Evolutionary conservation across 805 yeast species (phyloP).

Genomic region (Komagataella phaffii): DNA sequence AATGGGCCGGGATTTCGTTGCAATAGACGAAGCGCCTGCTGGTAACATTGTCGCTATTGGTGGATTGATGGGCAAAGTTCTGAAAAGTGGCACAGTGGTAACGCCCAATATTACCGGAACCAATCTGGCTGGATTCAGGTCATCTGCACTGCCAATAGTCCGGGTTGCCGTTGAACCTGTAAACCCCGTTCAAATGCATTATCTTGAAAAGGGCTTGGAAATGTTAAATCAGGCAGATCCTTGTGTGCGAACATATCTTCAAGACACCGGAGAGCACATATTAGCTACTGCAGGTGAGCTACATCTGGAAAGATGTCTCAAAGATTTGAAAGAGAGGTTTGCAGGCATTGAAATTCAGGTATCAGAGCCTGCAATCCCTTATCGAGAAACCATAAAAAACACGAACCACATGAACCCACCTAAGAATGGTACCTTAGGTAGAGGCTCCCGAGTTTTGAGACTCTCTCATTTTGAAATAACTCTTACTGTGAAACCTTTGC

Average conservation of each 20-base stretch:
- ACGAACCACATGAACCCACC: conserved; percentile 38
- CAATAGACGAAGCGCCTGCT: conserved; percentile 74
- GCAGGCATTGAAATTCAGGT: conserved; percentile 80
- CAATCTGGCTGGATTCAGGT: conserved; percentile 65
- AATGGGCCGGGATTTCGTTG: conserved; percentile 86
- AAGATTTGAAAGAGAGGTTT: conserved; percentile 81
- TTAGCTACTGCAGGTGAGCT: conserved; percentile 94
- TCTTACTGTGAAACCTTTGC: conserved; percentile 39
- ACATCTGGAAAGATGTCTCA: conserved; percentile 88
- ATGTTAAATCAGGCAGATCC: conserved; percentile 85
- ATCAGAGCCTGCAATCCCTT: conserved; percentile 91
- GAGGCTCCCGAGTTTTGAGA: conserved; percentile 35
- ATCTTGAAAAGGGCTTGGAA: conserved; percentile 65
- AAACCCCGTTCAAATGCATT: conserved; percentile 67
- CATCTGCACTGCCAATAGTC: conserved; percentile 80
- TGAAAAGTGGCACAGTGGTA: conserved; percentile 79
- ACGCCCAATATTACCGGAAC: conserved; percentile 45
- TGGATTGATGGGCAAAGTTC: conserved; percentile 69
- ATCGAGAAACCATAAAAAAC: conserved; percentile 64
- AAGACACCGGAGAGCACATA: conserved; percentile 87
- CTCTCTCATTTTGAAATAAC: conserved; percentile 34
- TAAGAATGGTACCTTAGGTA: conserved; percentile 27
- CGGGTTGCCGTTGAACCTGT: conserved; percentile 93
- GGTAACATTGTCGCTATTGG: conserved; percentile 93
- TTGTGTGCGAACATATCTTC: conserved; percentile 75